These are phyloP conservation scores for Trichophaea hybrida DNA, from an alignment of 2,329 filamentous ascomycete species.

Conservation along the genomic window DNA sequence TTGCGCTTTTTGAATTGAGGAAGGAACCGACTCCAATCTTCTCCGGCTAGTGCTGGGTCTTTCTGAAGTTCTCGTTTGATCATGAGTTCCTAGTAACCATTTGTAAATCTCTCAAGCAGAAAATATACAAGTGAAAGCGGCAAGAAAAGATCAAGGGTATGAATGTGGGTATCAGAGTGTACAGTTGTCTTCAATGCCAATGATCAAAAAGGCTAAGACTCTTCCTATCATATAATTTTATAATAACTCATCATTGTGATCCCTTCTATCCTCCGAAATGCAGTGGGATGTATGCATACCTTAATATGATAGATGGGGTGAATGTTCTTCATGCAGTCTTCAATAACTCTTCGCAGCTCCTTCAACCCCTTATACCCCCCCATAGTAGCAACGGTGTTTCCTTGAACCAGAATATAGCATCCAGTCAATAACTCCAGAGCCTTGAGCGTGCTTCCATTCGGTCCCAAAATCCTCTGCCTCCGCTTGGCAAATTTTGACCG, in stretches of 20 bases:
- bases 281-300: constrained; percentile 20
- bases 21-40: constrained; percentile 91
- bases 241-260: constrained; percentile 8
- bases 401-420: constrained; percentile 89
- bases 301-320: constrained; percentile 89
- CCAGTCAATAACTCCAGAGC: constrained; percentile 81
- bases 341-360: constrained; percentile 73
- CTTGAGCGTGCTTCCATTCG: constrained; percentile 82
- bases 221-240: constrained; percentile 12
- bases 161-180: constrained; percentile 4
- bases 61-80: constrained; percentile 85
- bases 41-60: constrained; percentile 68
- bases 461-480: constrained; percentile 80
- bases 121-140: background rate
- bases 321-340: constrained; percentile 94
- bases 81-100: constrained; percentile 52
- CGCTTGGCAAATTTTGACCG: constrained; percentile 94
- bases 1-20: constrained; percentile 95
- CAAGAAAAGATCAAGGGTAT: background rate
- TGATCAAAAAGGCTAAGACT: constrained; percentile 3
- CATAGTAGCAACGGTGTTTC: constrained; percentile 88
- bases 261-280: background rate
- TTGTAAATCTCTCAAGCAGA: background rate
- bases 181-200: constrained; percentile 5
- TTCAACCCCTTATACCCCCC: constrained; percentile 86